phyloP scores from a whole-genome alignment of 768 basidiomycete species.

The Suillus lakei region DNA sequence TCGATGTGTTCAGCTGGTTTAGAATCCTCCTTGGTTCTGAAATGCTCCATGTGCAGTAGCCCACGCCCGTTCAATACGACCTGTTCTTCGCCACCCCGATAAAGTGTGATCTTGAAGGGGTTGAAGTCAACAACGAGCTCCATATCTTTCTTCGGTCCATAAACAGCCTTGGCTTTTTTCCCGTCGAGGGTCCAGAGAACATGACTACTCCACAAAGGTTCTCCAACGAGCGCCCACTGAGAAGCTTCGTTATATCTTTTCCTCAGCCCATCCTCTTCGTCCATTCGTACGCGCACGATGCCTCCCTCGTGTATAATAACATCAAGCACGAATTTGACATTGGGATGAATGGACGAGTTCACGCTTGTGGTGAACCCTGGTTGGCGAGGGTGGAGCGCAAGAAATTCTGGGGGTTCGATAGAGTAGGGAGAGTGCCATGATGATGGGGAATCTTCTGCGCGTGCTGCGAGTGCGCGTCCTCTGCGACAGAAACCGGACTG shows the following conservation, averaged over 20 bases:
- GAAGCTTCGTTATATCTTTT: constrained; percentile 94
- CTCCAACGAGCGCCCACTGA: constrained; percentile 81
- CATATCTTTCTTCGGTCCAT: constrained; percentile 64
- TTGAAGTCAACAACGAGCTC: constrained; percentile 74
- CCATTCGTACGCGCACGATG: constrained; percentile 90
- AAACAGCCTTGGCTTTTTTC: constrained; percentile 64
- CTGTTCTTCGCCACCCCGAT: constrained; percentile 78
- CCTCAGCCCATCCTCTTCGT: constrained; percentile 77
- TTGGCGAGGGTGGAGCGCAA: constrained; percentile 49
- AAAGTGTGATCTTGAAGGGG: constrained; percentile 77
- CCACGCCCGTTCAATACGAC: constrained; percentile 89
- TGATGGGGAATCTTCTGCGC: constrained; percentile 60
- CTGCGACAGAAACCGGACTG: constrained; percentile 95
- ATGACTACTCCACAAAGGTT: constrained; percentile 65
- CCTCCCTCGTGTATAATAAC: constrained; percentile 87
- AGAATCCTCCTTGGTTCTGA: constrained; percentile 64
- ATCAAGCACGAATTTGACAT: constrained; percentile 80
- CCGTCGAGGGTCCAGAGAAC: constrained; percentile 71
- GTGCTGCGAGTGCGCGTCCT: constrained; percentile 80
- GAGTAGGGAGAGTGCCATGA: constrained; percentile 90
- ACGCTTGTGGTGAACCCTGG: constrained; percentile 78
- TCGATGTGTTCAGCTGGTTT: constrained; percentile 43
- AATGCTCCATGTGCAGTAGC: constrained; percentile 98
- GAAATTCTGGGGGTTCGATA: constrained; percentile 60
- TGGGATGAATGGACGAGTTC: constrained; percentile 81